Evolutionary conservation across 2,329 filamentous ascomycete genomes (phyloP).

Genomic region (Biscogniauxia mediterranea): DNA sequence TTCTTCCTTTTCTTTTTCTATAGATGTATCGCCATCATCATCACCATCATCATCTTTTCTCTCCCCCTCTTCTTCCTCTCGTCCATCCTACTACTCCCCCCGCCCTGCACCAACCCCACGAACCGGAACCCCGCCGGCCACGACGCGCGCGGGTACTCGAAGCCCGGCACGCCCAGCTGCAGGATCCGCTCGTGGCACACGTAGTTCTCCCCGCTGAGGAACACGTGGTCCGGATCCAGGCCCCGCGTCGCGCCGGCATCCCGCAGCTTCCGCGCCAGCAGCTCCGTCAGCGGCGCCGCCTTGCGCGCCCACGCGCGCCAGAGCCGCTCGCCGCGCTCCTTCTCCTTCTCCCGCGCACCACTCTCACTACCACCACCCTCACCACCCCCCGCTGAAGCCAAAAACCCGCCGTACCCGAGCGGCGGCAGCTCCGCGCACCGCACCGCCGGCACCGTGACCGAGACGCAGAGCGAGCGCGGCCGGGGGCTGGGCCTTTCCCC

Average conservation of each 20-base stretch:
- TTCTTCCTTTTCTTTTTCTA: background rate
- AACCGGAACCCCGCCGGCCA: conserved; percentile 36
- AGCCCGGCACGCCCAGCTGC: conserved; percentile 37
- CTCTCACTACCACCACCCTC: too few relatives aligned
- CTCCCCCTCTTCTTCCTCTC: background rate
- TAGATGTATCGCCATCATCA: too few relatives aligned
- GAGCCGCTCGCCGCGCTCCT: conserved; percentile 20
- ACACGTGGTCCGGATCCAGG: conserved; percentile 16
- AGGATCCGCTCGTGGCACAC: conserved; percentile 34
- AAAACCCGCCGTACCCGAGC: conserved; percentile 23
- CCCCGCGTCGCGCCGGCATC: conserved; percentile 27
- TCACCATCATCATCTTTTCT: too few relatives aligned
- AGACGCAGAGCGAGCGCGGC: conserved; percentile 33
- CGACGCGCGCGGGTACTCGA: conserved; percentile 39
- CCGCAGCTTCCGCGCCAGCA: conserved; percentile 29
- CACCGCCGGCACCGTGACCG: conserved; percentile 38
- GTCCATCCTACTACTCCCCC: too few relatives aligned
- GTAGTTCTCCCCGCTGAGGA: conserved; percentile 37
- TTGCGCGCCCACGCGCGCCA: conserved; percentile 33
- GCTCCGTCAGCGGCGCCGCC: conserved; percentile 23
- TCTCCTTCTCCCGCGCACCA: too few relatives aligned
- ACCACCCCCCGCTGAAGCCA: too few relatives aligned
- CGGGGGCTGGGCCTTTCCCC: conserved; percentile 15
- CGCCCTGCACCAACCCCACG: conserved; percentile 34
- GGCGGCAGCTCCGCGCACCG: conserved; percentile 36